Conservation (phyloP, 2,329 filamentous ascomycete genomes). For the Botrytis sinoallii region DNA sequence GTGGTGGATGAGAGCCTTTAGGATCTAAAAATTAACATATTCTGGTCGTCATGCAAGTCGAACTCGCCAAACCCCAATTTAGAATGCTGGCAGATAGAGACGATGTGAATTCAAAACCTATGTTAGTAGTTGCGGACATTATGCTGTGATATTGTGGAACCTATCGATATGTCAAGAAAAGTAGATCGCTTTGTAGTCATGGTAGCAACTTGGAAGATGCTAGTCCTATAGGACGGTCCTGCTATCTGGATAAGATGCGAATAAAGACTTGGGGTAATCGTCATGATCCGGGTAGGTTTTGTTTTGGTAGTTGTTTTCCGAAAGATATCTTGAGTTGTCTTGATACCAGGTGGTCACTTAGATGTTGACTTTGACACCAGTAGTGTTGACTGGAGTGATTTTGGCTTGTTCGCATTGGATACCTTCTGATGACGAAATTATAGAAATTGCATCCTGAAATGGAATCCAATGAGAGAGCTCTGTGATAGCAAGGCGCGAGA, state of each 20-base stretch:
- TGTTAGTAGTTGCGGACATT: neutral
- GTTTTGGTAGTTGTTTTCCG: neutral
- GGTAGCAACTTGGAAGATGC: neutral
- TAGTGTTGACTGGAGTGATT: neutral
- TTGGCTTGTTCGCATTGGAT: neutral
- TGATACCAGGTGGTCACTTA: neutral
- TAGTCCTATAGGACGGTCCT: neutral
- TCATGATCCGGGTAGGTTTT: neutral
- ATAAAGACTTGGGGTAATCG: neutral
- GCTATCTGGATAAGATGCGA: neutral
- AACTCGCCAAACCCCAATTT: neutral
- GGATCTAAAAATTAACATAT: neutral
- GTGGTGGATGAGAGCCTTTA: neutral
- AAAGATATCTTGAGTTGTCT: neutral
- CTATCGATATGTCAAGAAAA: neutral
- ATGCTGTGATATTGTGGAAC: neutral
- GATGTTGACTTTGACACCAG: neutral
- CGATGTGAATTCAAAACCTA: neutral
- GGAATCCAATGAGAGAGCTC: slow-evolving; percentile 15
- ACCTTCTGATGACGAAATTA: neutral
- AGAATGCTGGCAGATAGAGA: neutral
- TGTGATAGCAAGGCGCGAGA: slow-evolving; percentile 13
- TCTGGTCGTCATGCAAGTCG: neutral
- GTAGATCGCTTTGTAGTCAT: neutral
- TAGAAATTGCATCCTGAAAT: slow-evolving; percentile 2